Conservation (phyloP, 2,329 filamentous ascomycete species). For the Tricladium varicosporioides region DNA sequence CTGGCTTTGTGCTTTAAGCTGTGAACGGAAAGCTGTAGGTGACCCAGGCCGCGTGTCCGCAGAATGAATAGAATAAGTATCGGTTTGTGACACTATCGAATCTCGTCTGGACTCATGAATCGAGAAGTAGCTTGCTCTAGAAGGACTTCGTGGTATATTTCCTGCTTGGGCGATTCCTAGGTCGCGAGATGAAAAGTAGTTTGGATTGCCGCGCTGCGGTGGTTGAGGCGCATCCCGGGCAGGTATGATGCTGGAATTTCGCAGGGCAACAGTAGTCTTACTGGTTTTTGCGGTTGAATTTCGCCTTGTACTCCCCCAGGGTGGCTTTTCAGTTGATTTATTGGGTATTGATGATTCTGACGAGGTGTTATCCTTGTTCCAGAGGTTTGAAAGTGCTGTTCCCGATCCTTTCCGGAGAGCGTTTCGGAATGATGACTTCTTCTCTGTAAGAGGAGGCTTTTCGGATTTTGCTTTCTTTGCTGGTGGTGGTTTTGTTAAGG, state of each 20-base stretch:
- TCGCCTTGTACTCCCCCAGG: slow-evolving; percentile 27
- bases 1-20: slow-evolving; percentile 31
- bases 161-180: slow-evolving; percentile 28
- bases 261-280: slow-evolving; percentile 31
- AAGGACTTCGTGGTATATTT: slow-evolving; percentile 39
- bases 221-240: slow-evolving; percentile 36
- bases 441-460: slow-evolving; percentile 37
- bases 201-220: slow-evolving; percentile 38
- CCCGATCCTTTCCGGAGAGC: slow-evolving; percentile 50
- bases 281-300: slow-evolving; percentile 26
- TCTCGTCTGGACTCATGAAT: slow-evolving; percentile 50
- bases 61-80: slow-evolving; percentile 52
- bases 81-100: slow-evolving; percentile 55
- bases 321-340: slow-evolving; percentile 28
- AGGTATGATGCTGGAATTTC: slow-evolving; percentile 34
- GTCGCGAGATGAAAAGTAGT: slow-evolving; percentile 41
- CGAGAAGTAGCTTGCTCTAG: slow-evolving; percentile 49
- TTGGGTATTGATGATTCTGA: slow-evolving; percentile 17
- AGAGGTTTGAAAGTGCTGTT: slow-evolving; percentile 47
- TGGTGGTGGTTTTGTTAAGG: slow-evolving; percentile 27
- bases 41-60: slow-evolving; percentile 46
- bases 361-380: slow-evolving; percentile 45
- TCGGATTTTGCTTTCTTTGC: slow-evolving; percentile 33
- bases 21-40: slow-evolving; percentile 36
- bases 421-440: slow-evolving; percentile 45